phyloP scores from a whole-genome alignment of 1,284 basidiomycete species.

The Leccinum pseudoinsigne region DNA sequence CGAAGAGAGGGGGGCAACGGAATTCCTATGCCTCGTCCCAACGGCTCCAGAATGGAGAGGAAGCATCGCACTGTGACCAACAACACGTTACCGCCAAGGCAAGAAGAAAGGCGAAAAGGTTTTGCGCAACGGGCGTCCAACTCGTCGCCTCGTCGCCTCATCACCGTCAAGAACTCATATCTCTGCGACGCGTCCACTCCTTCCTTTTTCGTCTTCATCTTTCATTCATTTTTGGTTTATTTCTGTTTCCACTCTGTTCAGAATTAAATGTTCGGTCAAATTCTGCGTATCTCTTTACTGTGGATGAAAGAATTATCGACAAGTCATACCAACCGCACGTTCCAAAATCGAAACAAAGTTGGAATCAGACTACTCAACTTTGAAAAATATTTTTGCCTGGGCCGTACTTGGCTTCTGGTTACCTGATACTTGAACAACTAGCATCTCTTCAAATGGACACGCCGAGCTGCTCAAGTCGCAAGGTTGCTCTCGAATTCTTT shows the following conservation, averaged over 20 bases:
- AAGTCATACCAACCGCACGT: too few species aligned
- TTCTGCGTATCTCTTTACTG: constrained; percentile 25
- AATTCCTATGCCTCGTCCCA: constrained; percentile 7
- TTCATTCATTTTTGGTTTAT: not conserved
- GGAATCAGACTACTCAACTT: too few species aligned
- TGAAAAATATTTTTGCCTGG: too few species aligned
- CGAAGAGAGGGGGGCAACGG: not conserved
- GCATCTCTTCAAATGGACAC: too few species aligned
- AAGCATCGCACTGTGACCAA: constrained; percentile 19
- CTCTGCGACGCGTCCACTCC: not conserved
- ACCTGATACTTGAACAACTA: too few species aligned
- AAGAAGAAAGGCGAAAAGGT: not conserved
- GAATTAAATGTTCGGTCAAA: constrained; percentile 21
- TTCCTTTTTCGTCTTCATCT: constrained; percentile 2
- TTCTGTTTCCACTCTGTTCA: not conserved
- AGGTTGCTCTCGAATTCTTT: too few species aligned
- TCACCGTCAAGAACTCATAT: constrained; percentile 8
- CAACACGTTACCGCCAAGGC: constrained; percentile 25
- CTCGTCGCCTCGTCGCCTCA: not conserved
- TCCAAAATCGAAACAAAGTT: too few species aligned
- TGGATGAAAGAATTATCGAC: constrained; percentile 1
- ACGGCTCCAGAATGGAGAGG: constrained; percentile 20
- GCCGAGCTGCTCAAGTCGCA: too few species aligned
- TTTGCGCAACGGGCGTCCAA: constrained; percentile 3
- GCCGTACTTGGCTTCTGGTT: too few species aligned